A percentile compares a stretch with the other conserved stretches of the same genome.
phyloP scores from a whole-genome alignment of 1,139 yeast genomes.

The Martiniozyma asiatica region DNA sequence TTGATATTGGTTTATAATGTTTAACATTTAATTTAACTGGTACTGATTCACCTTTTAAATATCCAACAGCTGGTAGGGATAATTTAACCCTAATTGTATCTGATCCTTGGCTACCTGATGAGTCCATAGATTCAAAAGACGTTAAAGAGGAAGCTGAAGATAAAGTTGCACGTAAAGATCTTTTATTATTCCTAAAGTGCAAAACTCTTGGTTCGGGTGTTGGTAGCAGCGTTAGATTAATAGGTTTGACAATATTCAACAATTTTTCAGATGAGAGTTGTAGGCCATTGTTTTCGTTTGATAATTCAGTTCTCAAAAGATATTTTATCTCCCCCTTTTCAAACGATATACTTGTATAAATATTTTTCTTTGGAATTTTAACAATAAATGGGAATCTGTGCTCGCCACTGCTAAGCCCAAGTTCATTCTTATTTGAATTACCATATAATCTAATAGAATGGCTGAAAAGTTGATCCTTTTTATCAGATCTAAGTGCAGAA shows the following conservation, averaged over 20 bases:
- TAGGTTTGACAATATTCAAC: constrained; percentile 55
- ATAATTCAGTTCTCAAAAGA: constrained; percentile 43
- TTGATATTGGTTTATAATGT: constrained; percentile 62
- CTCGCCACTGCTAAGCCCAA: constrained; percentile 62
- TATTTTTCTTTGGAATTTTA: constrained; percentile 56
- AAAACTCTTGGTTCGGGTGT: constrained; percentile 58
- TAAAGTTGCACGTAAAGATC: constrained; percentile 27
- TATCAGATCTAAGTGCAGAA: constrained; percentile 37
- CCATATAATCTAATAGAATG: constrained; percentile 65
- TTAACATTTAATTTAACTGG: constrained; percentile 57
- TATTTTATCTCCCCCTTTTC: constrained; percentile 80
- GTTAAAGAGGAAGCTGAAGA: constrained; percentile 43
- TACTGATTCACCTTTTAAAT: constrained; percentile 62
- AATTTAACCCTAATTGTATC: constrained; percentile 31
- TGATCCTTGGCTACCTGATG: constrained; percentile 2
- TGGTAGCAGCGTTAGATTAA: constrained; percentile 58
- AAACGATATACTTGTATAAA: constrained; percentile 67
- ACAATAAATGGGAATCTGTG: constrained; percentile 82
- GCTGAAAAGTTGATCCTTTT: constrained; percentile 44
- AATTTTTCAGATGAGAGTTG: constrained; percentile 35
- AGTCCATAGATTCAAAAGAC: constrained; percentile 23
- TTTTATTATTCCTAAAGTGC: constrained; percentile 35
- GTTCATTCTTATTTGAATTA: constrained; percentile 19
- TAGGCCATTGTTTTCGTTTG: not conserved
- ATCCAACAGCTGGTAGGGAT: constrained; percentile 58